Conservation (phyloP, 345 rosid species). For the Eucalyptus curtisii region DNA sequence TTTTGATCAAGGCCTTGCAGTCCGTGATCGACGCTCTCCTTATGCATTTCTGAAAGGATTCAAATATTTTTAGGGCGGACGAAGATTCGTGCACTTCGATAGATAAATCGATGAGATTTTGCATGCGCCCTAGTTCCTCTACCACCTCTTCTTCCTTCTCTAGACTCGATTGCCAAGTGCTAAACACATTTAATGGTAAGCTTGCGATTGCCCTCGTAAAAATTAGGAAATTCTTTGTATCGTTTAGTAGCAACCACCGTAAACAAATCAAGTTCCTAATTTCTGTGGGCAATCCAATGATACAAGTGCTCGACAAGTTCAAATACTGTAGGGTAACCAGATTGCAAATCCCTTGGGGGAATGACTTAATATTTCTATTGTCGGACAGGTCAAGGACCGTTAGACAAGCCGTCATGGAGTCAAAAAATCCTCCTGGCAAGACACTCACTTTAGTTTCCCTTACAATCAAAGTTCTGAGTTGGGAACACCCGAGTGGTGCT, state of each 20-base stretch:
- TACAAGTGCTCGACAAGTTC: fast-evolving
- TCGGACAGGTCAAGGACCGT: background rate
- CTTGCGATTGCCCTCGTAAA: fast-evolving
- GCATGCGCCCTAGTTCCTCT: background rate
- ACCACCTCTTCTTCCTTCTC: fast-evolving
- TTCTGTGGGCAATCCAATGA: fast-evolving
- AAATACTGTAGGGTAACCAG: fast-evolving
- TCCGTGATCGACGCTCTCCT: fast-evolving
- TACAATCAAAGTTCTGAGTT: background rate
- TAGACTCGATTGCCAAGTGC: fast-evolving
- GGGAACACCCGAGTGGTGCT: fast-evolving
- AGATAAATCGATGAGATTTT: background rate
- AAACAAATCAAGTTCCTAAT: background rate
- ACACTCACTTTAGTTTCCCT: fast-evolving
- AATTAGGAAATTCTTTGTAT: fast-evolving
- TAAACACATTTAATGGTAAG: background rate
- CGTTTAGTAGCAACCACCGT: fast-evolving
- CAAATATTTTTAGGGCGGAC: background rate
- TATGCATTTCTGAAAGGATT: background rate
- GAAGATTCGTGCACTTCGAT: fast-evolving
- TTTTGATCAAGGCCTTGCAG: fast-evolving
- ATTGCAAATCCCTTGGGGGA: background rate
- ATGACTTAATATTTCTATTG: fast-evolving
- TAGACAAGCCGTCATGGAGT: fast-evolving
- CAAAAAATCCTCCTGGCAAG: background rate